Percentiles rank a stretch among this genome's conserved stretches.
Evolutionary conservation across 2,329 filamentous ascomycete species (phyloP).

Genomic region (Aspergillus sp.): DNA sequence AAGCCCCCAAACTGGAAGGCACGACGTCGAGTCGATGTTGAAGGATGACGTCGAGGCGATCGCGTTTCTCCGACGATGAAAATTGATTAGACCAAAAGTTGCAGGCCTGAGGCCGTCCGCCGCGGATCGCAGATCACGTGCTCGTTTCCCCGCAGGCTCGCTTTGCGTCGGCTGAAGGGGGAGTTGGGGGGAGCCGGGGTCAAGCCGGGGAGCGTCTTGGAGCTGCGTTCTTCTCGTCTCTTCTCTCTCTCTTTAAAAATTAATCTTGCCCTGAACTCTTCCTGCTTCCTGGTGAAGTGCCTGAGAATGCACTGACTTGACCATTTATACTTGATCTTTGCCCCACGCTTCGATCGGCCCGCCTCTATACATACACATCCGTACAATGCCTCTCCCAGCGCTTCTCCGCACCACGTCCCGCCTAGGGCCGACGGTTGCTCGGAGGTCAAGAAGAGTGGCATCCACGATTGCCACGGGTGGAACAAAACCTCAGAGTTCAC

Average conservation of each 20-base stretch:
- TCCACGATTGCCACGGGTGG: constrained; percentile 28
- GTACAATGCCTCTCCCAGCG: constrained; percentile 37
- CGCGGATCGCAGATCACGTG: constrained; percentile 17
- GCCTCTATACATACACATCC: background rate
- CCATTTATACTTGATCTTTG: background rate
- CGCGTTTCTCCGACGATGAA: constrained; percentile 3
- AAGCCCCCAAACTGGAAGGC: background rate
- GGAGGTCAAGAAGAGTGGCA: constrained; percentile 28
- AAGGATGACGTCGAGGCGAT: constrained; percentile 5
- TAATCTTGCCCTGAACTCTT: background rate
- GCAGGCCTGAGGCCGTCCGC: background rate
- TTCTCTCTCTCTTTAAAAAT: background rate
- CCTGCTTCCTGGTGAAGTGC: background rate
- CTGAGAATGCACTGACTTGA: constrained; percentile 7
- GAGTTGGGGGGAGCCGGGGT: background rate
- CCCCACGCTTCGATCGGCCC: background rate
- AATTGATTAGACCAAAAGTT: background rate
- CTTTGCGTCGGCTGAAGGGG: constrained; percentile 37
- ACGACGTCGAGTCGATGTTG: background rate
- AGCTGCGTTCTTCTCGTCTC: constrained; percentile 1
- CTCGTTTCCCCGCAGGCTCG: constrained; percentile 36
- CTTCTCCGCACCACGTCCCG: constrained; percentile 42
- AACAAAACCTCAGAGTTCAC: constrained; percentile 33
- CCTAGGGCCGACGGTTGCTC: constrained; percentile 30
- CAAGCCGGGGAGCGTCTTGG: constrained; percentile 6